A percentile compares a stretch with the other conserved stretches of the same genome.
Evolutionary conservation across 208 protist species (phyloP).

Genomic region (Balamuthia mandrillaris): DNA sequence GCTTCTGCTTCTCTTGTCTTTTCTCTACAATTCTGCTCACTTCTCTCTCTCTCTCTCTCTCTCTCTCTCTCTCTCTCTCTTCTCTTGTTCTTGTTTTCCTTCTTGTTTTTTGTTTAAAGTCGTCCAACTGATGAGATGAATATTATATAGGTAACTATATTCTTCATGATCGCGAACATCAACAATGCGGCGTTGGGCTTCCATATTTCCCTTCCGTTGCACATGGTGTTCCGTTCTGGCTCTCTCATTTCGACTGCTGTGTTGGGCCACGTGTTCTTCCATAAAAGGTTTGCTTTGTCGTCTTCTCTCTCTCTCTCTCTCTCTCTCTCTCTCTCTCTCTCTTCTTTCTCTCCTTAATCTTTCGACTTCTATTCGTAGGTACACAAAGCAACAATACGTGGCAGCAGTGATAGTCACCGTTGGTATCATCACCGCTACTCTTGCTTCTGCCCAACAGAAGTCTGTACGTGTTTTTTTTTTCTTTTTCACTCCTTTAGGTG

Average conservation of each 20-base stretch:
- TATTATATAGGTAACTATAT: too few species aligned
- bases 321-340: neutral
- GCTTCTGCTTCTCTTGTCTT: too few species aligned
- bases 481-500: too few species aligned
- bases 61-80: too few species aligned
- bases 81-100: too few species aligned
- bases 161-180: conserved; percentile 25
- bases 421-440: too few species aligned
- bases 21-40: too few species aligned
- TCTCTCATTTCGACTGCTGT: conserved; percentile 14
- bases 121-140: too few species aligned
- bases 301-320: neutral
- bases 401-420: conserved; percentile 19
- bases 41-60: too few species aligned
- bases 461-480: too few species aligned
- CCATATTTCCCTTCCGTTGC: conserved; percentile 25
- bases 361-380: neutral
- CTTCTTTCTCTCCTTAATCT: neutral
- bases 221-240: conserved; percentile 38
- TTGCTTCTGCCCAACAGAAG: too few species aligned
- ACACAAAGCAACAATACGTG: conserved; percentile 14
- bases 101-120: too few species aligned
- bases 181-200: conserved; percentile 36
- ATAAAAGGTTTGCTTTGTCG: neutral
- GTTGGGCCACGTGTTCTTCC: conserved; percentile 12